Conservation (phyloP, 352 stramenopile species). For the Phytophthora idaei region DNA sequence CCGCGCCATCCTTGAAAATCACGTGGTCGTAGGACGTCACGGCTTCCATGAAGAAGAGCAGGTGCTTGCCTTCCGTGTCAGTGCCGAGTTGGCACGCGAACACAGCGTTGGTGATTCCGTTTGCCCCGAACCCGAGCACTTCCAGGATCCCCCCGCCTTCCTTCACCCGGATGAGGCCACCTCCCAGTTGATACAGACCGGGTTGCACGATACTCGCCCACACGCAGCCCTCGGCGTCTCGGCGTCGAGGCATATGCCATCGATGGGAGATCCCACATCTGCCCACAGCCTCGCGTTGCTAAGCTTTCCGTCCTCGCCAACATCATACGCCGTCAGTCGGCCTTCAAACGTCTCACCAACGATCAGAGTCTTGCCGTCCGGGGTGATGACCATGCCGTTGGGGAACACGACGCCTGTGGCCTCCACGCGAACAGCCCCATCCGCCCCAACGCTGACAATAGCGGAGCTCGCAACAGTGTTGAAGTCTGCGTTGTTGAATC, state of each 20-base stretch:
- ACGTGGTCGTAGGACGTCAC: slow-evolving; percentile 42
- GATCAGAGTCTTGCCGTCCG: slow-evolving; percentile 76
- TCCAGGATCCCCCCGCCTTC: slow-evolving; percentile 64
- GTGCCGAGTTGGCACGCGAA: slow-evolving; percentile 72
- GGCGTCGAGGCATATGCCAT: slow-evolving; percentile 71
- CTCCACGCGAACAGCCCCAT: slow-evolving; percentile 52
- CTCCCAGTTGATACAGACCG: slow-evolving; percentile 50
- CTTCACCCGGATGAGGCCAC: slow-evolving; percentile 55
- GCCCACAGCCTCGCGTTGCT: slow-evolving; percentile 62
- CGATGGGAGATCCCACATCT: slow-evolving; percentile 46
- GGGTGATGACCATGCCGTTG: slow-evolving; percentile 72
- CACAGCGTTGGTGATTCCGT: slow-evolving; percentile 55
- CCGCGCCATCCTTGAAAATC: slow-evolving; percentile 45
- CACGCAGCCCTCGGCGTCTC: slow-evolving; percentile 73
- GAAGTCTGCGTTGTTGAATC: slow-evolving; percentile 51
- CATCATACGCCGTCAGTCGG: slow-evolving; percentile 64
- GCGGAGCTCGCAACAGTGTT: slow-evolving; percentile 47
- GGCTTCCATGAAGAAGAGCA: slow-evolving; percentile 68
- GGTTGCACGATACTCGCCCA: slow-evolving; percentile 64
- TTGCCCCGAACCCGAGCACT: slow-evolving; percentile 61
- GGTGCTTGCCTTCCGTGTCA: slow-evolving; percentile 53
- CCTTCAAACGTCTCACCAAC: slow-evolving; percentile 65
- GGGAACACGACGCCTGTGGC: slow-evolving; percentile 67
- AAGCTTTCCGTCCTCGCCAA: slow-evolving; percentile 51
- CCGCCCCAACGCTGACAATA: slow-evolving; percentile 57